Base-by-base conservation (phyloP, 2,329 filamentous ascomycete genomes). In the Cercospora nicotianae region DNA sequence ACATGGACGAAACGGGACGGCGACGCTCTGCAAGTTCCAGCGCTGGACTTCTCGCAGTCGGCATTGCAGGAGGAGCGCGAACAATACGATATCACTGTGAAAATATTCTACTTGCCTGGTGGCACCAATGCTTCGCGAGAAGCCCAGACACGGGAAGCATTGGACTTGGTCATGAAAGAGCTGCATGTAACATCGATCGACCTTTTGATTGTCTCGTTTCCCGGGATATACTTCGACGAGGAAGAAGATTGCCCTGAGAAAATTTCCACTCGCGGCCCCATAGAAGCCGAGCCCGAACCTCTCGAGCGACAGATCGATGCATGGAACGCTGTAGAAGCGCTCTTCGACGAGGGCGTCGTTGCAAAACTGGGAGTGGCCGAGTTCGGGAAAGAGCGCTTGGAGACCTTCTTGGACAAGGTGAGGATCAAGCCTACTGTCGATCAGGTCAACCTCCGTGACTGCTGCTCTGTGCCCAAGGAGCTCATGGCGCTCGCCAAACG, bases 401-500 rank as follows among this genome's bases (percentile, higher is more conserved):
- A 86, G n/a, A 87, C 87, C 13, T 94, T 99, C 75, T 83, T 98
- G 28, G 84, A 87, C 51, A 84, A 87, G 69, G 90, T 92, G 23
- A 84, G 83, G 48, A 84, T 96, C 68, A 87, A 87, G 72, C 95
- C 95, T 0, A 87, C 87, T 20, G 94, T 98, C 48, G 89, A 98
- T 80, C 95, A 99, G 84, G 96, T 99, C 84, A 98, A 98, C 78
- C 87, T 97, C 61, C 90, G 92, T 74, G 92, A 98, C 80, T 98
- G 94, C 83, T 99, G 95, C 81, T 94, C 93, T 58, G 95, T 98
- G 53, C 95, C 95, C 8, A 94, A 93, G 75, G 90, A 93, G 12
- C 85, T 99, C 70, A 89, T 93, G 67, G 82, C 91, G 75, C 90
- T 96, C 74, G 94, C 94, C n/a, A 94, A 92, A 79, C 85, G 90